phyloP scores from a whole-genome alignment of 208 protist species.

The Herpetomonas samuelpessoai region DNA sequence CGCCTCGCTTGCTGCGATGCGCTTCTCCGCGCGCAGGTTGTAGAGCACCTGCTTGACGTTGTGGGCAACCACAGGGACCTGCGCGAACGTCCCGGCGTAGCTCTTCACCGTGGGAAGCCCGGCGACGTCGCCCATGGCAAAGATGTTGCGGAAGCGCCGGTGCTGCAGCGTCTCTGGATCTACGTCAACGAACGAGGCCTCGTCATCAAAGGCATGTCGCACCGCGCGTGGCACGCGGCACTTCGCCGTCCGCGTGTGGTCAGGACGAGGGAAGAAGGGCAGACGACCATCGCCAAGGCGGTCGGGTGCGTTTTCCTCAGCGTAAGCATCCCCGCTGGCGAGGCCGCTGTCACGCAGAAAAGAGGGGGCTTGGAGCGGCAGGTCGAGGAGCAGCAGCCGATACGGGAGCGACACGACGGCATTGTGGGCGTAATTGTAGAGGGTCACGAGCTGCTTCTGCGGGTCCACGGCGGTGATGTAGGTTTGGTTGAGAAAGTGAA shows the following conservation, averaged over 20 bases:
- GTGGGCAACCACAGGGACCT: slow-evolving; percentile 81
- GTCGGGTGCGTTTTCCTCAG: neutral
- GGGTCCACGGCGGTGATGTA: slow-evolving; percentile 57
- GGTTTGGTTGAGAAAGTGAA: slow-evolving; percentile 37
- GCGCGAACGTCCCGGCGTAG: slow-evolving; percentile 73
- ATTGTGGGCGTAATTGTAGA: slow-evolving; percentile 73
- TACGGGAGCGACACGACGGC: slow-evolving; percentile 51
- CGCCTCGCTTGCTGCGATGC: slow-evolving; percentile 6
- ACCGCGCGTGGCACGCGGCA: neutral
- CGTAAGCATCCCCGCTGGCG: slow-evolving; percentile 16
- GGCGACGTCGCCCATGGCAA: slow-evolving; percentile 82
- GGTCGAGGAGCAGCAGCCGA: slow-evolving; percentile 65
- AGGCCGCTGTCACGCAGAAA: slow-evolving; percentile 74
- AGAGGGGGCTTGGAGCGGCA: slow-evolving; percentile 59
- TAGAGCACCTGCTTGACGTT: slow-evolving; percentile 67
- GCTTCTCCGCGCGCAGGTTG: slow-evolving; percentile 5
- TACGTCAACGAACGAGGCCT: slow-evolving; percentile 70
- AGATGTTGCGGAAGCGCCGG: slow-evolving; percentile 61
- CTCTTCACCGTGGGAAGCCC: slow-evolving; percentile 76
- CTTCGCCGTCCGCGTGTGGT: neutral
- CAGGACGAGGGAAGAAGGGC: slow-evolving; percentile 8
- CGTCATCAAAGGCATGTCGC: slow-evolving; percentile 23
- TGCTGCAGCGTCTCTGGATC: slow-evolving; percentile 76
- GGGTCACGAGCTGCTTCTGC: slow-evolving; percentile 27
- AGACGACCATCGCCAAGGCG: neutral